Evolutionary conservation across 1,284 basidiomycete species (phyloP).

Genomic region (Naganishia albida): DNA sequence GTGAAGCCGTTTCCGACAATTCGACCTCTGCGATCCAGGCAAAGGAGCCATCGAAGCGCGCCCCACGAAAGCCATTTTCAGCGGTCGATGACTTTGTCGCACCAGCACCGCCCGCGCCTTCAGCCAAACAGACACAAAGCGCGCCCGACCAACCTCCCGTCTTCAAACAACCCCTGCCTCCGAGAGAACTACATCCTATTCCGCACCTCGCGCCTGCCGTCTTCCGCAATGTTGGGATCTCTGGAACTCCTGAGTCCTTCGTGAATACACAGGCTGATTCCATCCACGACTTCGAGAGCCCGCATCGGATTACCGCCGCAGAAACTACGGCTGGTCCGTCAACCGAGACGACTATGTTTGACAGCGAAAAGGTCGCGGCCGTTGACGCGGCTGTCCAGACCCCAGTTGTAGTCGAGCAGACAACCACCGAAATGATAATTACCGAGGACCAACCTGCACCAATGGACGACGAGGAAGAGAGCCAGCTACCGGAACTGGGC

Average conservation of each 20-base stretch:
- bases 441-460: not conserved
- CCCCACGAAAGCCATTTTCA: conserved; percentile 1
- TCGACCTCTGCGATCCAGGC: not conserved
- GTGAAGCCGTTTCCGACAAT: not conserved
- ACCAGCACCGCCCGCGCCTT: not conserved
- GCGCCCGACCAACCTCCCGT: not conserved
- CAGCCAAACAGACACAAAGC: not conserved
- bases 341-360: not conserved
- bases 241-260: not conserved
- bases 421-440: not conserved
- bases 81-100: conserved; percentile 8
- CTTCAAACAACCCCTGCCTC: not conserved
- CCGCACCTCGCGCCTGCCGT: conserved; percentile 11
- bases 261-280: conserved; percentile 17
- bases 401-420: not conserved
- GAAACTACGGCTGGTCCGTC: not conserved
- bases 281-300: conserved; percentile 18
- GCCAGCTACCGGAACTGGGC: conserved; percentile 4
- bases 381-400: not conserved
- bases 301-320: not conserved
- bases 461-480: not conserved
- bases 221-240: conserved; percentile 4
- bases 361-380: not conserved
- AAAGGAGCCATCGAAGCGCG: not conserved
- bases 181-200: conserved; percentile 10